Conservation (phyloP, 1,139 yeast genomes). For the Scheffersomyces quercinus region DNA sequence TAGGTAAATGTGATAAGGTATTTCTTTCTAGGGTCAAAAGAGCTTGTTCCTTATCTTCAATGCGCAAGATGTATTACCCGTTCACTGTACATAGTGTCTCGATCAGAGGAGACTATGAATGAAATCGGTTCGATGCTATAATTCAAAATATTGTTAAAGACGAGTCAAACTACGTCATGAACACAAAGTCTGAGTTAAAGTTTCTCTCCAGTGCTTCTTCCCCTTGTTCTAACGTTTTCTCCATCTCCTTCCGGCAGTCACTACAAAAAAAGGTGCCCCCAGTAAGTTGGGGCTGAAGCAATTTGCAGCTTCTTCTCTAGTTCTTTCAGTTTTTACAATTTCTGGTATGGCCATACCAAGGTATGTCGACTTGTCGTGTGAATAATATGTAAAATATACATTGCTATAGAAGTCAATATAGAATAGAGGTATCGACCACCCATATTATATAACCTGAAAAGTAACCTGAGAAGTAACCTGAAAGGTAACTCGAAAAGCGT, state of each 20-base stretch:
- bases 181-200: constrained; percentile 22
- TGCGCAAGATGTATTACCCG: no score
- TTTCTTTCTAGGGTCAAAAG: no score
- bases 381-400: no score
- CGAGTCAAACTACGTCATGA: constrained; percentile 1
- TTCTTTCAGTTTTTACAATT: constrained; percentile 37
- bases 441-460: no score
- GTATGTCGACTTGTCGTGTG: constrained; percentile 36
- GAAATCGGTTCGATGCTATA: constrained; percentile 14
- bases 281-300: constrained; percentile 36
- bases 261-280: constrained; percentile 27
- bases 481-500: no score
- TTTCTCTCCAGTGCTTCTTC: constrained; percentile 29
- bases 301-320: constrained; percentile 36
- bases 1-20: no score
- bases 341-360: constrained; percentile 40
- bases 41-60: no score
- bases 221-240: constrained; percentile 33
- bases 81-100: no score
- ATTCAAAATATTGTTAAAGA: constrained; percentile 11
- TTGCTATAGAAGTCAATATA: no score
- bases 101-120: constrained; percentile 24
- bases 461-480: no score
- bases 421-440: no score
- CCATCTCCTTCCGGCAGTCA: constrained; percentile 34